A percentile compares a stretch with the other conserved stretches of the same genome.
These are phyloP conservation scores for Penicillium roqueforti DNA, from an alignment of 495 filamentous ascomycete species.

Conservation along the genomic window DNA sequence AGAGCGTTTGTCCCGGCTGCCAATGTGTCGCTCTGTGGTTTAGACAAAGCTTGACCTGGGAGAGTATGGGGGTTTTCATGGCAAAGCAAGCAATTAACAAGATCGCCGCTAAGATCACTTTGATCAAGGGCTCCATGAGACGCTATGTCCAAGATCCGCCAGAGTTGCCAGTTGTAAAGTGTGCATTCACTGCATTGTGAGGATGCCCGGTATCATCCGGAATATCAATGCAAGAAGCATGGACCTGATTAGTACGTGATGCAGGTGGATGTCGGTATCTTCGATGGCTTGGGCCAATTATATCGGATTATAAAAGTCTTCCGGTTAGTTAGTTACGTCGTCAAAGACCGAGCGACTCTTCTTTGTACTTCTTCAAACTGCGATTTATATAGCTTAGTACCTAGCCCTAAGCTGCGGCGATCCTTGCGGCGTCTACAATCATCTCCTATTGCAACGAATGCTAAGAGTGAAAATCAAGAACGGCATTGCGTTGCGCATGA, in stretches of 20 bases:
- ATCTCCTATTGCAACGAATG: constrained; percentile 27
- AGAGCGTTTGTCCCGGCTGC: neutral
- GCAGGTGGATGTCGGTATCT: neutral
- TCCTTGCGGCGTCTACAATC: constrained; percentile 35
- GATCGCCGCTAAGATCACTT: neutral
- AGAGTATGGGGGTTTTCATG: neutral
- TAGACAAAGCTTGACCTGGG: constrained; percentile 7
- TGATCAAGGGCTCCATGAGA: neutral
- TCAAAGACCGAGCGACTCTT: neutral
- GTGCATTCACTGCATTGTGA: too few relatives aligned
- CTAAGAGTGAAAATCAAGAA: constrained; percentile 23
- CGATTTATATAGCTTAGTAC: neutral
- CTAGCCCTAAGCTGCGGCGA: neutral
- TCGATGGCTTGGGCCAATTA: neutral
- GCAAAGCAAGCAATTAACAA: neutral
- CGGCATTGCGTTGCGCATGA: constrained; percentile 7
- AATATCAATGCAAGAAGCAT: neutral
- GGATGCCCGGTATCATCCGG: neutral
- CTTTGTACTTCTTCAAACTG: neutral
- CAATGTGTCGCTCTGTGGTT: neutral
- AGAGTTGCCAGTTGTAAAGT: neutral
- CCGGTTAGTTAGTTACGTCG: too few relatives aligned
- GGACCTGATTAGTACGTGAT: neutral
- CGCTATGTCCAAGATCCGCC: constrained; percentile 4
- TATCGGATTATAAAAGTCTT: neutral